These are phyloP conservation scores for Hypoxylon sp. DNA, from an alignment of 2,329 filamentous ascomycete species.

Conservation along the genomic window DNA sequence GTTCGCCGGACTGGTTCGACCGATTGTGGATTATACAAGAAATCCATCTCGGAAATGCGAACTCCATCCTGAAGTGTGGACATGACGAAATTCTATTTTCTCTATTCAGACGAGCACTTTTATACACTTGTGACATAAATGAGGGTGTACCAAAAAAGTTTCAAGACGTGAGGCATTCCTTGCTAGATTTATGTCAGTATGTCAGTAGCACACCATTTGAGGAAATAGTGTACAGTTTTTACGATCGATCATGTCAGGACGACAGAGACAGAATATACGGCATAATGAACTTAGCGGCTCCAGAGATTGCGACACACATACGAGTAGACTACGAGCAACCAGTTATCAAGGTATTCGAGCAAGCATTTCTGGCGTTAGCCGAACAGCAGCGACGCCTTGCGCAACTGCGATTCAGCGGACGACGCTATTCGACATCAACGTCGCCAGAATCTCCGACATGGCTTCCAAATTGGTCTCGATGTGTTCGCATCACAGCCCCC, in stretches of 20 bases:
- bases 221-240: neutral
- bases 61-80: constrained; percentile 40
- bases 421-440: neutral
- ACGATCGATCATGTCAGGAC: constrained; percentile 21
- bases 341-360: constrained; percentile 16
- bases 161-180: no score
- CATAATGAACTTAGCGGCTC: constrained; percentile 23
- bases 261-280: constrained; percentile 44
- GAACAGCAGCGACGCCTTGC: constrained; percentile 1
- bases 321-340: constrained; percentile 29
- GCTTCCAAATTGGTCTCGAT: constrained; percentile 38
- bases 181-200: neutral
- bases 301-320: constrained; percentile 10
- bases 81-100: constrained; percentile 36
- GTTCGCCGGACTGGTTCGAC: constrained; percentile 12
- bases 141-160: neutral
- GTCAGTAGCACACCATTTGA: neutral
- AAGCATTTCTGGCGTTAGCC: constrained; percentile 26
- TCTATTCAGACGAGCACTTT: constrained; percentile 32
- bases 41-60: constrained; percentile 32
- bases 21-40: constrained; percentile 47
- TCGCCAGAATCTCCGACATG: constrained; percentile 32
- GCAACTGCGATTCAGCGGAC: constrained; percentile 14
- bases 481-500: neutral
- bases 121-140: constrained; percentile 6